Evolutionary conservation across 1,284 basidiomycete species (phyloP).

Genomic region (Marasmius oreades): DNA sequence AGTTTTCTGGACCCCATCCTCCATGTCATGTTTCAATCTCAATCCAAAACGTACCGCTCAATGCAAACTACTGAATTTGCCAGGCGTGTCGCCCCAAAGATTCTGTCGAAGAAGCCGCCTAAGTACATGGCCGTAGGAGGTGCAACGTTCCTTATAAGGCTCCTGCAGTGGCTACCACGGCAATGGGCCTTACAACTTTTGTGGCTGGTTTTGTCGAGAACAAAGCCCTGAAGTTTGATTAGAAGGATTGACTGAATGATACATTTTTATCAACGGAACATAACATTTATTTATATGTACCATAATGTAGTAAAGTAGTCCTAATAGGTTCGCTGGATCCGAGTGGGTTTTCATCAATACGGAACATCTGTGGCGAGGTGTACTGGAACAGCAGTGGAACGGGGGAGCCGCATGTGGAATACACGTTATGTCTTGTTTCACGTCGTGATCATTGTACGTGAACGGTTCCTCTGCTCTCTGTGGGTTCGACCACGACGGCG

Average conservation of each 20-base stretch:
- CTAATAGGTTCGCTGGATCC: constrained; percentile 29
- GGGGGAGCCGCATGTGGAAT: constrained; percentile 38
- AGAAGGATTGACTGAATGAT: too few relatives aligned
- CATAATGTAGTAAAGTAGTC: too few relatives aligned
- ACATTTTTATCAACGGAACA: neutral
- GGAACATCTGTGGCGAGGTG: constrained; percentile 29
- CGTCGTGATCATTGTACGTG: constrained; percentile 49
- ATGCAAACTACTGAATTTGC: constrained; percentile 21
- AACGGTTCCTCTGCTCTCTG: constrained; percentile 38
- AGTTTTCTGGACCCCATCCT: constrained; percentile 5
- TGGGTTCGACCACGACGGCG: constrained; percentile 46
- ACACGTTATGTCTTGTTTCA: constrained; percentile 41
- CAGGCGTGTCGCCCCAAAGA: constrained; percentile 9
- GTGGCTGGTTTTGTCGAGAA: neutral
- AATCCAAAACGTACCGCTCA: constrained; percentile 14
- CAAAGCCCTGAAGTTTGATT: constrained; percentile 1
- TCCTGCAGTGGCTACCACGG: neutral
- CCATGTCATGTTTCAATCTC: constrained; percentile 16
- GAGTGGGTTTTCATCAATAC: constrained; percentile 31
- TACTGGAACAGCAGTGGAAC: constrained; percentile 47
- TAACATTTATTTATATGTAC: too few relatives aligned
- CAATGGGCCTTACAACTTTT: neutral
- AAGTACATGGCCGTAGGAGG: constrained; percentile 17
- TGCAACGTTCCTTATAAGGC: neutral
- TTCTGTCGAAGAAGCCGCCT: constrained; percentile 14